These are phyloP conservation scores for Bipolaris bicolor DNA, from an alignment of 2,329 filamentous ascomycete genomes.

Conservation along the genomic window DNA sequence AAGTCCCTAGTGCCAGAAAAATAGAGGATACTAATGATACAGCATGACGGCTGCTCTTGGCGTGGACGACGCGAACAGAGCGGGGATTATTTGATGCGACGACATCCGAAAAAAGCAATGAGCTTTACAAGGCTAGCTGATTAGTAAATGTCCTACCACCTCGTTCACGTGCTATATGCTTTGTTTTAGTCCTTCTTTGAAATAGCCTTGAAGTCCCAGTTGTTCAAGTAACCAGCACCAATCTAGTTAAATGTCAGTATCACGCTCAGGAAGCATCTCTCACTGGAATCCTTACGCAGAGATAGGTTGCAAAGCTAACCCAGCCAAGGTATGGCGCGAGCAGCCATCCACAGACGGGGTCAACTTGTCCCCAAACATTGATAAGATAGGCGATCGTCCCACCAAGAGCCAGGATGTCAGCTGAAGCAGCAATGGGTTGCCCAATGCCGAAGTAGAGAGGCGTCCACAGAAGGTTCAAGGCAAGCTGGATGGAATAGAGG, in stretches of 20 bases:
- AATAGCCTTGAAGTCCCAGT: conserved; percentile 46
- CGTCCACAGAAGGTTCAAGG: conserved; percentile 87
- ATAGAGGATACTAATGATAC: not conserved
- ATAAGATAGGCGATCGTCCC: conserved; percentile 72
- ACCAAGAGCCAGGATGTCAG: conserved; percentile 76
- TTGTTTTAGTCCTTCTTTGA: conserved; percentile 32
- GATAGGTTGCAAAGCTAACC: conserved; percentile 86
- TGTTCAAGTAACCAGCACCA: conserved; percentile 49
- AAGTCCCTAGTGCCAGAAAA: not conserved
- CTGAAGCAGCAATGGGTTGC: conserved; percentile 73
- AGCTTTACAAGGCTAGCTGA: not conserved
- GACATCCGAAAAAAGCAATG: not conserved
- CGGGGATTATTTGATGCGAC: not conserved
- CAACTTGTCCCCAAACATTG: conserved; percentile 76
- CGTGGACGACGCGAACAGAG: not conserved
- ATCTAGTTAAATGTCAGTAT: conserved; percentile 32
- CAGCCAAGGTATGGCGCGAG: conserved; percentile 84
- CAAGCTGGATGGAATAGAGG: conserved; percentile 85
- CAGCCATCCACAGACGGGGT: conserved; percentile 73
- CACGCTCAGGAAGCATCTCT: not conserved
- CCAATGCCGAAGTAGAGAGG: conserved; percentile 87
- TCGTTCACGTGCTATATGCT: not conserved
- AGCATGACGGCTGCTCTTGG: not conserved
- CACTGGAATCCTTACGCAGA: conserved; percentile 61
- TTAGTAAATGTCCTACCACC: not conserved